Base-by-base conservation (phyloP, 768 basidiomycete genomes). In the Auriculariales sp. region DNA sequence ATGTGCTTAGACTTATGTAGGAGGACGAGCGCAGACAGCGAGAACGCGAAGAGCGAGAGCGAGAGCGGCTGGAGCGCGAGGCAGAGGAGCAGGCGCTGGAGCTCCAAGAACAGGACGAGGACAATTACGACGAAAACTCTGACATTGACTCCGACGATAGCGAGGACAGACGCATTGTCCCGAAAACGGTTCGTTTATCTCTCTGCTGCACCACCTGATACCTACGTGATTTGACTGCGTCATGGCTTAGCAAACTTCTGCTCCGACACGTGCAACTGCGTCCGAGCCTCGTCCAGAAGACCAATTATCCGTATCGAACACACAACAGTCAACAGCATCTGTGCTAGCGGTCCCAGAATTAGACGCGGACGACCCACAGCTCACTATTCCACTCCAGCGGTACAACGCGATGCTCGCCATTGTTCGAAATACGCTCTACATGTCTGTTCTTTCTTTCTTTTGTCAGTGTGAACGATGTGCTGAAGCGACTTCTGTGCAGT, bases 351-450 rank as follows among this genome's bases (percentile, higher is more conserved):
- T 65, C 14, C 58, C 62, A 29, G 73, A 74, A 19, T 47, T 59
- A 9, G 78, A 83, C 54, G 67, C 71, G 0, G 76, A 85, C 48
- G 86, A 89, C 58, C 82, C 86, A 0, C 64, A 68, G 31, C 59
- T 72, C 52, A 79, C 82, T 0, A 64, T 67, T 1, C 92, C 91
- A 0, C 67, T 81, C 15, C 71, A 79, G 1, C 72, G 88, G 6
- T 93, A 92, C 62, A 94, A 93, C 57, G 74, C 87, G 3, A 92
- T 94, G 89, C 68, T 92, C 5, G 79, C 88, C 0, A 79, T 92
- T 5, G 69, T 89, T 35, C 74, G 79, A 19, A 93, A 90, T 60
- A 89, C 83, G 0, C 67, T 94, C 1, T 93, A 86, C 64, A 81
- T 93, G 86, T 88, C 51, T 17, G 85, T 66, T 12, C 25, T 48